phyloP scores from a whole-genome alignment of 2,329 filamentous ascomycete species.

The Monosporascus sp. region DNA sequence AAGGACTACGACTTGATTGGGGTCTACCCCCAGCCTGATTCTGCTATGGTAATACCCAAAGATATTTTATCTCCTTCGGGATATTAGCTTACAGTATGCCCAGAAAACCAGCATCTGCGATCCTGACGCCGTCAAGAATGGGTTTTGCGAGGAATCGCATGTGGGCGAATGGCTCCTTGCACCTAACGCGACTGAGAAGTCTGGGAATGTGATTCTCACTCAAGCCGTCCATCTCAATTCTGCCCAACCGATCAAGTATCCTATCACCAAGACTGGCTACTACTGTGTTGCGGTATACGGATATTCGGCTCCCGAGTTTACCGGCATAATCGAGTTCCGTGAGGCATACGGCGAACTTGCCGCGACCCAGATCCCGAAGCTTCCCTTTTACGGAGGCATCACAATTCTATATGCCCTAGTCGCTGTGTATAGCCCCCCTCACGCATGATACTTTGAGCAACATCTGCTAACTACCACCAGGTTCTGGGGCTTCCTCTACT shows the following conservation, averaged over 20 bases:
- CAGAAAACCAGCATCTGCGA: conserved; percentile 71
- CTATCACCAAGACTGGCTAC: conserved; percentile 85
- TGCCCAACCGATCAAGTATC: conserved; percentile 70
- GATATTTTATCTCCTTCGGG: conserved; percentile 28
- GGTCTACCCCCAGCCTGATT: conserved; percentile 50
- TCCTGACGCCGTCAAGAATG: conserved; percentile 59
- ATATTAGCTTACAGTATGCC: conserved; percentile 24
- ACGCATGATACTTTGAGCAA: background rate
- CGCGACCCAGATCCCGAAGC: conserved; percentile 90
- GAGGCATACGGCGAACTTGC: conserved; percentile 96
- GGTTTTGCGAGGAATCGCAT: conserved; percentile 70
- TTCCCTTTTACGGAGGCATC: conserved; percentile 93
- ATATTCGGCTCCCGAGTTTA: conserved; percentile 65
- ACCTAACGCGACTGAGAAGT: conserved; percentile 66
- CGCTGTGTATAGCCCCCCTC: conserved; percentile 48
- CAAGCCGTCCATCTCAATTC: conserved; percentile 77
- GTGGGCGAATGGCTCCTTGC: conserved; percentile 80
- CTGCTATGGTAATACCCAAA: conserved; percentile 33
- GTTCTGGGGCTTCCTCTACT: conserved; percentile 94
- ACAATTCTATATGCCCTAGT: conserved; percentile 91
- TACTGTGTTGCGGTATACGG: conserved; percentile 84
- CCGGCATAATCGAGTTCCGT: conserved; percentile 80
- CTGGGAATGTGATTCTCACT: conserved; percentile 68
- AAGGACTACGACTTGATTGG: conserved; percentile 77
- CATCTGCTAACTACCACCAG: conserved; percentile 30